Percentiles rank a stretch among this genome's conserved stretches.
Conservation (phyloP, 805 yeast genomes). For the Metschnikowia colocasiae region DNA sequence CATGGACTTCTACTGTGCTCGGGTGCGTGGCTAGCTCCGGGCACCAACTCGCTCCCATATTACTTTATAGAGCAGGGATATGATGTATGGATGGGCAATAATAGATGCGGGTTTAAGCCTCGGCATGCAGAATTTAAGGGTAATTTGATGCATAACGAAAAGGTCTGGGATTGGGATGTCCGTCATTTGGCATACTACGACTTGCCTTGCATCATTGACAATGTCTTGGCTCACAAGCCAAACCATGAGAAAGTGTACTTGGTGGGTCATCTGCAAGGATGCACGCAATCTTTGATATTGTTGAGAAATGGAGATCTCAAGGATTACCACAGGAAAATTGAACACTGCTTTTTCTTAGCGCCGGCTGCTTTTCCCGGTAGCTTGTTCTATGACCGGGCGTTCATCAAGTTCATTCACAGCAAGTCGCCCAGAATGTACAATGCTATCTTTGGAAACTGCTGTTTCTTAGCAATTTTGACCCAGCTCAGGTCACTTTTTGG, state of each 20-base stretch:
- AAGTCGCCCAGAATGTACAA: constrained; percentile 44
- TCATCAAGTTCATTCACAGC: constrained; percentile 59
- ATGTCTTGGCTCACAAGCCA: constrained; percentile 46
- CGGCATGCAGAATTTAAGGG: constrained; percentile 44
- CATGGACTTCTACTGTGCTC: constrained; percentile 89
- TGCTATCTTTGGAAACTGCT: constrained; percentile 66
- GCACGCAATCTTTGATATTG: constrained; percentile 76
- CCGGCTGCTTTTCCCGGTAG: constrained; percentile 92
- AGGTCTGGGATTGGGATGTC: constrained; percentile 94
- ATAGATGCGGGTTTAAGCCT: constrained; percentile 81
- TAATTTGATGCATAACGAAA: constrained; percentile 37
- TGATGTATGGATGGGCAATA: constrained; percentile 91
- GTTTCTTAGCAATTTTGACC: constrained; percentile 78
- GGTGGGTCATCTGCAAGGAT: constrained; percentile 90
- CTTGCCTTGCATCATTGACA: constrained; percentile 66
- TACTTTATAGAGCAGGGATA: constrained; percentile 52
- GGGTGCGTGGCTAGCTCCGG: constrained; percentile 82
- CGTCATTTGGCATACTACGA: constrained; percentile 78
- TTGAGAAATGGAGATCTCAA: constrained; percentile 42
- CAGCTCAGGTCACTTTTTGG: constrained; percentile 44
- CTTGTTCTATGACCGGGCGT: constrained; percentile 56
- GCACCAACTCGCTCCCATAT: constrained; percentile 70
- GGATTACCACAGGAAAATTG: constrained; percentile 50
- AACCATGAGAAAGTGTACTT: constrained; percentile 49
- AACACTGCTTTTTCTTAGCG: constrained; percentile 71